phyloP scores from a whole-genome alignment of 1,284 basidiomycete genomes.

The Apiotrichum veenhuisii region DNA sequence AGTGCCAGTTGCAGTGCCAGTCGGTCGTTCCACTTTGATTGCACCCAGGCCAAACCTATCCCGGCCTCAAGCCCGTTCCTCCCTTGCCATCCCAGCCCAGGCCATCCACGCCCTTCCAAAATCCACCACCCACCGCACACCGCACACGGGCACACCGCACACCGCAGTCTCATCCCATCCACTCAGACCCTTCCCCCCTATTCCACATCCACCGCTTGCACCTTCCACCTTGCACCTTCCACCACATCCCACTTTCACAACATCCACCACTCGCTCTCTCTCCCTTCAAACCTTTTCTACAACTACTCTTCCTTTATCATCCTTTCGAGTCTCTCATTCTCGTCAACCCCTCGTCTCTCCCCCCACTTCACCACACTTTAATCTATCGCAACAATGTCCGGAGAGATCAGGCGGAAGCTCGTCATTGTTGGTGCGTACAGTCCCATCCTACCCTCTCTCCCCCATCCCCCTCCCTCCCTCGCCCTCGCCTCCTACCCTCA shows the following conservation, averaged over 20 bases:
- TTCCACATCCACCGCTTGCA: not conserved
- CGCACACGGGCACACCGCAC: too few relatives aligned
- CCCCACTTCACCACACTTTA: not conserved
- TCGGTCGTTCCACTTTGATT: too few relatives aligned
- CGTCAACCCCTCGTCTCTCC: not conserved
- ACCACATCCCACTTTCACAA: not conserved
- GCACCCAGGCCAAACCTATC: too few relatives aligned
- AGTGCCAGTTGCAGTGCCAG: too few relatives aligned
- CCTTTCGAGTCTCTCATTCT: not conserved
- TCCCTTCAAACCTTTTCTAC: not conserved
- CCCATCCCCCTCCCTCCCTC: not conserved
- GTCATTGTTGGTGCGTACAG: constrained; percentile 50
- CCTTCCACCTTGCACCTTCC: not conserved
- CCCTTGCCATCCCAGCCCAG: too few relatives aligned
- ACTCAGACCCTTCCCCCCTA: too few relatives aligned
- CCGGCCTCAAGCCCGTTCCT: too few relatives aligned
- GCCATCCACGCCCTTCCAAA: too few relatives aligned
- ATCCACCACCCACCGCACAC: too few relatives aligned
- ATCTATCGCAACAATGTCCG: constrained; percentile 34
- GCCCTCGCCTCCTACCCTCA: not conserved
- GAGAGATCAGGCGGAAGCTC: constrained; percentile 51
- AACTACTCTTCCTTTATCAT: not conserved
- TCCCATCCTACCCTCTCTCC: not conserved
- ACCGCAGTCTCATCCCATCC: too few relatives aligned
- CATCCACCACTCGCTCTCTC: not conserved